Evolutionary conservation across 2,329 filamentous ascomycete genomes (phyloP).

Genomic region (Penicillium olsonii): DNA sequence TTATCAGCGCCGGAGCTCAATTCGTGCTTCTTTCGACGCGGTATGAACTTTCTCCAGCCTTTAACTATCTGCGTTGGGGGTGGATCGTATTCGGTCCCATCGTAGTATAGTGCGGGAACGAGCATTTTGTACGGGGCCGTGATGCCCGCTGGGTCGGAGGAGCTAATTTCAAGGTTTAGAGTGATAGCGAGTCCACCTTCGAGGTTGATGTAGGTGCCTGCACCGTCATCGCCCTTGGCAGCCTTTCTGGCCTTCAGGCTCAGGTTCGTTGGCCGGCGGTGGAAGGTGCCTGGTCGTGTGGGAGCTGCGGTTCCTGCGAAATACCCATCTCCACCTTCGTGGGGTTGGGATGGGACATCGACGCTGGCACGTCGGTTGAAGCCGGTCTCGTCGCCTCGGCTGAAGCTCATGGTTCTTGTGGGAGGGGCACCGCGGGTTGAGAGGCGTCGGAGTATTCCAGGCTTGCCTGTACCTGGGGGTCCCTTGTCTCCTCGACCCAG

Average conservation of each 20-base stretch:
- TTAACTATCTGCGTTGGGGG: conserved; percentile 37
- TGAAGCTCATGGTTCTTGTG: conserved; percentile 40
- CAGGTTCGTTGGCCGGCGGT: conserved; percentile 70
- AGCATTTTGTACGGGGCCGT: conserved; percentile 85
- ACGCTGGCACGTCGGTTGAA: conserved; percentile 37
- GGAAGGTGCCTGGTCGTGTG: conserved; percentile 53
- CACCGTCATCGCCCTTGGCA: conserved; percentile 56
- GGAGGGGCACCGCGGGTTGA: conserved; percentile 48
- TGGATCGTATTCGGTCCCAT: conserved; percentile 44
- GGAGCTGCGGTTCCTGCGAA: conserved; percentile 29
- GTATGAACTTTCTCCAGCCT: conserved; percentile 43
- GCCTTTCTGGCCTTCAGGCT: conserved; percentile 61
- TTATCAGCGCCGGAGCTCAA: neutral
- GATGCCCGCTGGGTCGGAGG: conserved; percentile 81
- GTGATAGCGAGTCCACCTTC: conserved; percentile 83
- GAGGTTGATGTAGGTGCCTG: conserved; percentile 67
- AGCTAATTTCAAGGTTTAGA: conserved; percentile 85
- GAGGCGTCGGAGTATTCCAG: conserved; percentile 47
- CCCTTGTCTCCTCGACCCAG: conserved; percentile 57
- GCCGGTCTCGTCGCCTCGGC: conserved; percentile 24
- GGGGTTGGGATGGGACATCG: conserved; percentile 33
- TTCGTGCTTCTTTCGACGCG: conserved; percentile 28
- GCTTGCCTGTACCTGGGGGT: conserved; percentile 36
- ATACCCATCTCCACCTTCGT: conserved; percentile 35
- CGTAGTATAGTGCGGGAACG: conserved; percentile 70